These are phyloP conservation scores for Tothia fuscella DNA, from an alignment of 2,329 filamentous ascomycete species.

Conservation along the genomic window DNA sequence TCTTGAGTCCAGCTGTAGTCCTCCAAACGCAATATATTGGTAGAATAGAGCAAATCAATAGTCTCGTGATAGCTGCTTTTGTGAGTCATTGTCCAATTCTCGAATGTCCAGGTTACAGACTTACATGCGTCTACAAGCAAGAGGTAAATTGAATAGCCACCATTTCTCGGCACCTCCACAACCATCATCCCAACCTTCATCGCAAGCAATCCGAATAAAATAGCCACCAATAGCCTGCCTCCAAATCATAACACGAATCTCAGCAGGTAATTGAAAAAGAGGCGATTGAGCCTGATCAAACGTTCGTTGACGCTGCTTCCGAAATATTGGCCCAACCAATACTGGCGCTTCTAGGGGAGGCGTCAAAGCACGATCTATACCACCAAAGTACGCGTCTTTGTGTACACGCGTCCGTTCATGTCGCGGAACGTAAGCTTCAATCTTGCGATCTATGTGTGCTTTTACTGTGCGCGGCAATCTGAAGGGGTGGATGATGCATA, in stretches of 20 bases:
- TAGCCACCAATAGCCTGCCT: neutral
- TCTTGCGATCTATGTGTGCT: too few relatives aligned
- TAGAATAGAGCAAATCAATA: neutral
- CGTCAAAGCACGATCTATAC: neutral
- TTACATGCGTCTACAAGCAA: neutral
- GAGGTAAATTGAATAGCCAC: neutral
- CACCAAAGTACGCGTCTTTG: too few relatives aligned
- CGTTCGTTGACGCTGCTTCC: neutral
- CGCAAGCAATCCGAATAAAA: too few relatives aligned
- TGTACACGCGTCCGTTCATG: too few relatives aligned
- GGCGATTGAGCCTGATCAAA: neutral
- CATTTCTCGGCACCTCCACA: too few relatives aligned
- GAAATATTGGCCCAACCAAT: neutral
- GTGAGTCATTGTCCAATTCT: neutral
- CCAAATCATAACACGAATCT: neutral
- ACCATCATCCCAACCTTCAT: too few relatives aligned
- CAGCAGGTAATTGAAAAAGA: neutral
- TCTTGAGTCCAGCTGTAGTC: too few relatives aligned
- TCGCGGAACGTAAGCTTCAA: too few relatives aligned
- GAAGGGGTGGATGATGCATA: too few relatives aligned
- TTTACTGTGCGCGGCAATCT: too few relatives aligned
- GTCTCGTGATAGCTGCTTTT: neutral
- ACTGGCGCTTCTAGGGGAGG: neutral
- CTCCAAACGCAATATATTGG: neutral
- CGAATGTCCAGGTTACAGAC: too few relatives aligned